A percentile compares a stretch with the other conserved stretches of the same genome.
Evolutionary conservation across 208 protist genomes (phyloP).

Genomic region (Angomonas deanei): DNA sequence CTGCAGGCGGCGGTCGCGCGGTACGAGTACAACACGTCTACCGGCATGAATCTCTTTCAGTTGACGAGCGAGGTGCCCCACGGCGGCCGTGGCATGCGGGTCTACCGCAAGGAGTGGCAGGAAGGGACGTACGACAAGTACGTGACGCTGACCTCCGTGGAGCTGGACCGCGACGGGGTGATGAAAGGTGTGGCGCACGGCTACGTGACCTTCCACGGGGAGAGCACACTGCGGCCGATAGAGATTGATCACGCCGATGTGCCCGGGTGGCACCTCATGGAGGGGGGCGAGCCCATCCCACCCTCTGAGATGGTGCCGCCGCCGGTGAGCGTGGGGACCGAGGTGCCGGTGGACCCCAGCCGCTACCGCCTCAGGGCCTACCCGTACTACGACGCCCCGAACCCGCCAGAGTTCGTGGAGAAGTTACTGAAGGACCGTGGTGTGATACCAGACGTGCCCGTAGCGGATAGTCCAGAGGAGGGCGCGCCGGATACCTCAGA

Average conservation of each 20-base stretch:
- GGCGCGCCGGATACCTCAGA: constrained; percentile 6
- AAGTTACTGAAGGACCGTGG: constrained; percentile 81
- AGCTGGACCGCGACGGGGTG: constrained; percentile 62
- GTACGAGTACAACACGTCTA: constrained; percentile 79
- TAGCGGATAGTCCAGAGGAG: constrained; percentile 11
- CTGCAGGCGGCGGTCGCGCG: constrained; percentile 72
- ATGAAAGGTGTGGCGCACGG: constrained; percentile 77
- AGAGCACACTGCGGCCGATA: constrained; percentile 71
- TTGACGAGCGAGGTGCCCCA: constrained; percentile 59
- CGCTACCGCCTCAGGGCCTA: constrained; percentile 75
- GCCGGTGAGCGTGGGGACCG: constrained; percentile 80
- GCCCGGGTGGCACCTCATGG: constrained; percentile 72
- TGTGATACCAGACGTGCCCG: constrained; percentile 71
- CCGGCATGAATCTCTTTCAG: constrained; percentile 84
- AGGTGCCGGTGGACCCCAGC: constrained; percentile 69
- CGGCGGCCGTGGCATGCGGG: constrained; percentile 68
- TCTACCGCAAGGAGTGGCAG: constrained; percentile 84
- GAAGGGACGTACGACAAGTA: constrained; percentile 89
- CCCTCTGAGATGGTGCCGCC: constrained; percentile 63
- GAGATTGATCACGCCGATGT: constrained; percentile 66
- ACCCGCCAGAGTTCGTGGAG: constrained; percentile 83
- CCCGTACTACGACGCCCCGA: constrained; percentile 86
- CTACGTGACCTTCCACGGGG: constrained; percentile 87
- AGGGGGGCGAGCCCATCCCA: constrained; percentile 43
- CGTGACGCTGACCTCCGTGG: constrained; percentile 73